Percentiles rank a stretch among this genome's conserved stretches.
These are phyloP conservation scores for Daedaleopsis nitida DNA, from an alignment of 768 basidiomycete genomes.

Conservation along the genomic window DNA sequence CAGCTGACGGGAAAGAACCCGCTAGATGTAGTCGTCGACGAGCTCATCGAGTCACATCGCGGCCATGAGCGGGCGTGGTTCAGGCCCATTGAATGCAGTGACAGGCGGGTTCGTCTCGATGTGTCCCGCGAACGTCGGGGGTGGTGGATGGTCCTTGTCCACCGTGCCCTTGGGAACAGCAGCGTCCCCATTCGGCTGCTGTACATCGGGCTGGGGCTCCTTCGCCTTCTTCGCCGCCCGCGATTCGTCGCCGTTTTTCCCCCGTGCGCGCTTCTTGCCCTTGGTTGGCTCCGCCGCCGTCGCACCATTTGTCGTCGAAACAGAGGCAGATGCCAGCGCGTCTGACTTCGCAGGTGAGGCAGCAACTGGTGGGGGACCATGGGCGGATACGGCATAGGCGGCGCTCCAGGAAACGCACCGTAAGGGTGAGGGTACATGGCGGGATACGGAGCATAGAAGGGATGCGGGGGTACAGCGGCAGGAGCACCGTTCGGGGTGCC, in stretches of 20 bases:
- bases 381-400: conserved; percentile 25
- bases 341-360: conserved; percentile 28
- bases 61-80: conserved; percentile 22
- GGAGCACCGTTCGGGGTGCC: conserved; percentile 33
- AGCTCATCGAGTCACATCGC: conserved; percentile 11
- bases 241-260: conserved; percentile 32
- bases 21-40: neutral
- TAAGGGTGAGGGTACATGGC: conserved; percentile 38
- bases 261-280: conserved; percentile 28
- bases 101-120: conserved; percentile 13
- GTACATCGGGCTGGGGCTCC: conserved; percentile 14
- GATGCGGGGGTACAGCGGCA: conserved; percentile 30
- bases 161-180: neutral
- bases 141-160: conserved; percentile 14
- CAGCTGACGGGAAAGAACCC: neutral
- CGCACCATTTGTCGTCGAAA: neutral
- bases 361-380: conserved; percentile 16
- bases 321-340: conserved; percentile 15
- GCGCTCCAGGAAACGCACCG: conserved; percentile 20
- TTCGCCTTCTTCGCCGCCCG: conserved; percentile 38
- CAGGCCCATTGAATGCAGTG: conserved; percentile 18
- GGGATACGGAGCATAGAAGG: conserved; percentile 40
- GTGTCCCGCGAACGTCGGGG: conserved; percentile 10
- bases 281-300: conserved; percentile 29
- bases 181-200: conserved; percentile 8